Percentiles rank a stretch among this genome's conserved stretches.
These are phyloP conservation scores for Quercus phellos DNA, from an alignment of 331 rosid genomes.

Conservation along the genomic window DNA sequence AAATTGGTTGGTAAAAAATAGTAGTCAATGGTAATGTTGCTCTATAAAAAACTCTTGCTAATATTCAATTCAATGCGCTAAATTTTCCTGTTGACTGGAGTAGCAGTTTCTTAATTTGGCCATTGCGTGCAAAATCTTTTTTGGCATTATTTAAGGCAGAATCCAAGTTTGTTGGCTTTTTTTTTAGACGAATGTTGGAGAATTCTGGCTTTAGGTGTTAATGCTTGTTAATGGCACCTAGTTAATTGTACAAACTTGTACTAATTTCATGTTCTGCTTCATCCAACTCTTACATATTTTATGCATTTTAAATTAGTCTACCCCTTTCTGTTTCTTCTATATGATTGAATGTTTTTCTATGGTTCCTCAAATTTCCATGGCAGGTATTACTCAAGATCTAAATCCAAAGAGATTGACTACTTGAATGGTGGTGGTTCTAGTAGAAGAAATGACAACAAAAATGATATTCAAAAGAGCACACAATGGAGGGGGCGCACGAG, in stretches of 20 bases:
- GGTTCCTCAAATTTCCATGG: slow-evolving; percentile 13
- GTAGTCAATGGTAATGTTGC: neutral
- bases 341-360: neutral
- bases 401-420: slow-evolving; percentile 46
- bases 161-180: neutral
- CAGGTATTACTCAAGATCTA: slow-evolving; percentile 54
- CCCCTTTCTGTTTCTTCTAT: neutral
- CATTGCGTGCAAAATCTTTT: neutral
- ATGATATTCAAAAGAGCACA: slow-evolving; percentile 2
- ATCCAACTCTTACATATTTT: neutral
- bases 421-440: slow-evolving; percentile 26
- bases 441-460: slow-evolving; percentile 30
- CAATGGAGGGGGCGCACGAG: neutral
- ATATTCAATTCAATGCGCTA: neutral
- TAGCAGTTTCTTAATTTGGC: neutral
- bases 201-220: neutral
- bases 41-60: neutral
- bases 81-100: neutral
- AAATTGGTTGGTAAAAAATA: neutral
- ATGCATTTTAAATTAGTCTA: neutral
- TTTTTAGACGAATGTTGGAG: too few species aligned
- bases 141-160: neutral
- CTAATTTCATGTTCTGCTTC: neutral
- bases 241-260: neutral
- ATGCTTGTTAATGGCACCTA: neutral